phyloP scores from a whole-genome alignment of 2,329 filamentous ascomycete species.

The Acrocalymma vagum region DNA sequence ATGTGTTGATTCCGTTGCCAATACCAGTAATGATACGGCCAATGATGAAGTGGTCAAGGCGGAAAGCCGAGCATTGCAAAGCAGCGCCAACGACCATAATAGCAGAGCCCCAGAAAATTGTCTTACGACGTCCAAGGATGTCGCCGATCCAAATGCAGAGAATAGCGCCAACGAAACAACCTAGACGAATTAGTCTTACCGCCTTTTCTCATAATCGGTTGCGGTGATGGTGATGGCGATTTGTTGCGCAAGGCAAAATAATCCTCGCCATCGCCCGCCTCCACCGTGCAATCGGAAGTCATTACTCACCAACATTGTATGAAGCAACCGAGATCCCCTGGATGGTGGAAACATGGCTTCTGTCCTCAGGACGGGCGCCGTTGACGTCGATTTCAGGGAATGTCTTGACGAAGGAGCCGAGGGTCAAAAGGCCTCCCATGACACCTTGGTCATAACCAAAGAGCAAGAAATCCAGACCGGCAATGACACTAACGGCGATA shows the following conservation, averaged over 20 bases:
- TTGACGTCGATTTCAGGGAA: constrained; percentile 45
- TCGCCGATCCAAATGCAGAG: constrained; percentile 27
- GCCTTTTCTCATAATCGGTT: constrained; percentile 40
- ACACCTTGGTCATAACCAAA: constrained; percentile 45
- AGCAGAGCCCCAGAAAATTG: constrained; percentile 34
- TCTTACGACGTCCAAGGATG: constrained; percentile 35
- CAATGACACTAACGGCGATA: constrained; percentile 17
- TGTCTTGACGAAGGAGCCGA: constrained; percentile 62
- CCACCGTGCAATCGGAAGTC: too few relatives aligned
- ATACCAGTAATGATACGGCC: constrained; percentile 70
- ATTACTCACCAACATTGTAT: too few relatives aligned
- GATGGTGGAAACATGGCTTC: too few relatives aligned
- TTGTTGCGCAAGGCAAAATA: too few relatives aligned
- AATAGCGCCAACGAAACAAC: constrained; percentile 3
- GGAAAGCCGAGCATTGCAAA: constrained; percentile 72
- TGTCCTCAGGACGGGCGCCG: too few relatives aligned
- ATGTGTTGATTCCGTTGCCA: constrained; percentile 74
- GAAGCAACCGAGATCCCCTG: too few relatives aligned
- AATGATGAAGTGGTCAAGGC: constrained; percentile 65
- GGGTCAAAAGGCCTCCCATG: constrained; percentile 66
- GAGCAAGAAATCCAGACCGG: constrained; percentile 40
- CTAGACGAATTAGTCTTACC: constrained; percentile 16
- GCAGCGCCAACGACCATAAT: constrained; percentile 59
- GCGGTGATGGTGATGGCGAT: constrained; percentile 44
- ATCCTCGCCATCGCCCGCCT: too few relatives aligned